phyloP scores from a whole-genome alignment of 2,329 filamentous ascomycete species.

The Thermomyces lanuginosus region DNA sequence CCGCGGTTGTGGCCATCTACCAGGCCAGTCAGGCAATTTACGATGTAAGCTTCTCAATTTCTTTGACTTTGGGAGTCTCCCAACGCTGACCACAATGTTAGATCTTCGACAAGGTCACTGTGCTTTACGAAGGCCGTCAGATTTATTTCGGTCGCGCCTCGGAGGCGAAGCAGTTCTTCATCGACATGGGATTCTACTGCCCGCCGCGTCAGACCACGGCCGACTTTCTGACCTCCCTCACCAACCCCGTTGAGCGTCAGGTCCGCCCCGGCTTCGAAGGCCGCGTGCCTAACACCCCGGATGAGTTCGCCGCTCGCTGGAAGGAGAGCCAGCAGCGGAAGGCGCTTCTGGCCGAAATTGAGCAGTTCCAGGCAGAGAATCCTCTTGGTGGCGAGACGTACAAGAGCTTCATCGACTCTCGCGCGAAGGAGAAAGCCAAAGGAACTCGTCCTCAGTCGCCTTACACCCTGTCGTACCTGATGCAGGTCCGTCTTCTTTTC shows the following conservation, averaged over 20 bases:
- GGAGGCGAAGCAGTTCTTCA: conserved; percentile 50
- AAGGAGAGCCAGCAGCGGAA: conserved; percentile 36
- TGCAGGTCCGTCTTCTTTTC: conserved; percentile 66
- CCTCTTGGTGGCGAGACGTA: conserved; percentile 28
- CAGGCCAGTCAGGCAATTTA: conserved; percentile 33
- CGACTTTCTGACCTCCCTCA: conserved; percentile 56
- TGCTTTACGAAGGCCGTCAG: conserved; percentile 59
- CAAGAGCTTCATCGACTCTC: conserved; percentile 25
- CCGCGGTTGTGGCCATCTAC: conserved; percentile 41
- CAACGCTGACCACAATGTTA: conserved; percentile 11
- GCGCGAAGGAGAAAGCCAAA: conserved; percentile 29
- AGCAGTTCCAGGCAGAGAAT: conserved; percentile 24
- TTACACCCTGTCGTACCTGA: conserved; percentile 59
- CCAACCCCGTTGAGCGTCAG: conserved; percentile 46
- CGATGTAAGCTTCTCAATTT: conserved; percentile 22
- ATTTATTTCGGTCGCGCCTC: conserved; percentile 57
- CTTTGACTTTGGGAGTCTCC: neutral
- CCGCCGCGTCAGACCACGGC: conserved; percentile 54
- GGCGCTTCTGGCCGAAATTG: conserved; percentile 27
- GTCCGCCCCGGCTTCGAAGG: conserved; percentile 44
- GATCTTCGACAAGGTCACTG: conserved; percentile 55
- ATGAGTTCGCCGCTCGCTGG: conserved; percentile 48
- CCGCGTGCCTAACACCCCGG: conserved; percentile 48
- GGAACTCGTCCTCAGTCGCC: conserved; percentile 50
- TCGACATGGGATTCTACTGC: conserved; percentile 52